Evolutionary conservation across 768 basidiomycete species (phyloP).

Genomic region (Suillus tomentosus): DNA sequence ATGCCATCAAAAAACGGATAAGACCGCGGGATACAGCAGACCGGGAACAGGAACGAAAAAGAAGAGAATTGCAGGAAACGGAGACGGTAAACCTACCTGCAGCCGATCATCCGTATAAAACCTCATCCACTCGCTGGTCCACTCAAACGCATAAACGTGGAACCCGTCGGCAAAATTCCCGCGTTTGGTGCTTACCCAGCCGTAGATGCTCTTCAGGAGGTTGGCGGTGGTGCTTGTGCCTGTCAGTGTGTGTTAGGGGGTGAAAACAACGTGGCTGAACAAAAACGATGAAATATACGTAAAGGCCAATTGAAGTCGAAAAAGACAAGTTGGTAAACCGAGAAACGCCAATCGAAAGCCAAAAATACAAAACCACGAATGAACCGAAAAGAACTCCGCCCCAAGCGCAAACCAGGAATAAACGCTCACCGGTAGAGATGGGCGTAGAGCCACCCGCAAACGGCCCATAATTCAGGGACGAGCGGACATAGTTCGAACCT

Average conservation of each 20-base stretch:
- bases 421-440: constrained; percentile 28
- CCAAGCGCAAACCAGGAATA: background rate
- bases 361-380: background rate
- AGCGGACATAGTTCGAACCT: constrained; percentile 51
- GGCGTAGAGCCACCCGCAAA: constrained; percentile 36
- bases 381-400: background rate
- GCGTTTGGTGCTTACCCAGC: constrained; percentile 40
- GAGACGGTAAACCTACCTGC: constrained; percentile 7
- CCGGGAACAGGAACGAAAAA: background rate
- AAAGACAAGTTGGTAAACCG: background rate
- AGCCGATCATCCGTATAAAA: constrained; percentile 56
- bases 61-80: background rate
- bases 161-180: constrained; percentile 48
- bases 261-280: background rate
- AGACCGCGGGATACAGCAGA: background rate
- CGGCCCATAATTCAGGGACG: constrained; percentile 71
- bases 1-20: background rate
- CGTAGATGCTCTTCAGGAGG: constrained; percentile 40
- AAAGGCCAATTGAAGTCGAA: background rate
- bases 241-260: constrained; percentile 8
- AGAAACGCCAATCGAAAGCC: background rate
- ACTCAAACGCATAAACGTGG: constrained; percentile 60
- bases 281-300: background rate
- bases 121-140: constrained; percentile 58
- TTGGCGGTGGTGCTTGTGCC: constrained; percentile 15